These are phyloP conservation scores for Carex cristatella DNA, from an alignment of 176 grass and related monocot species.

Conservation along the genomic window DNA sequence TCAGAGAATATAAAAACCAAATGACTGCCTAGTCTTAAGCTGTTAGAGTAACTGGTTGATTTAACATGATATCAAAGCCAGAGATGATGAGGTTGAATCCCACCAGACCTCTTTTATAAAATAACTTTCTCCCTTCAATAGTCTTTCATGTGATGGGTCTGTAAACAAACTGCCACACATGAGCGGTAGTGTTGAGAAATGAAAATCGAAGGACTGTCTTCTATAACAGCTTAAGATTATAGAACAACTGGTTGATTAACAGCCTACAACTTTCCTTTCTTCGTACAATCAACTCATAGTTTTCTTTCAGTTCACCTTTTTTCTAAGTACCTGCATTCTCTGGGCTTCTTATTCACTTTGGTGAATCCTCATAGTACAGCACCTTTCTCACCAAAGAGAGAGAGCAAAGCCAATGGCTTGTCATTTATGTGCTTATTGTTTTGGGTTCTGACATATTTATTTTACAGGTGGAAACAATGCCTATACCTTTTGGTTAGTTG, in stretches of 20 bases:
- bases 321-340: neutral
- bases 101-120: too few species aligned
- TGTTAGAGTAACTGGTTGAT: too few species aligned
- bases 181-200: neutral
- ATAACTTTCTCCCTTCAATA: neutral
- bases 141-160: neutral
- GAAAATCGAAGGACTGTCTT: neutral
- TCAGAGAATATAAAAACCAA: neutral
- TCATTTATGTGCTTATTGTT: neutral
- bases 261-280: neutral
- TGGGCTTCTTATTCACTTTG: neutral
- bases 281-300: neutral
- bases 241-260: neutral
- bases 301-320: neutral
- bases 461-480: neutral
- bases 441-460: neutral
- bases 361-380: neutral
- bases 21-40: neutral
- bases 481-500: neutral
- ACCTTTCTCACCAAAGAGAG: neutral
- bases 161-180: neutral
- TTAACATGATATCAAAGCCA: too few species aligned
- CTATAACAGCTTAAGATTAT: neutral
- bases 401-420: neutral
- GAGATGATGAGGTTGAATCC: too few species aligned